Percentiles rank a stretch among this genome's conserved stretches.
Conservation (phyloP, 371 early-diverging fungal genomes). For the Umbelopsis sp. region DNA sequence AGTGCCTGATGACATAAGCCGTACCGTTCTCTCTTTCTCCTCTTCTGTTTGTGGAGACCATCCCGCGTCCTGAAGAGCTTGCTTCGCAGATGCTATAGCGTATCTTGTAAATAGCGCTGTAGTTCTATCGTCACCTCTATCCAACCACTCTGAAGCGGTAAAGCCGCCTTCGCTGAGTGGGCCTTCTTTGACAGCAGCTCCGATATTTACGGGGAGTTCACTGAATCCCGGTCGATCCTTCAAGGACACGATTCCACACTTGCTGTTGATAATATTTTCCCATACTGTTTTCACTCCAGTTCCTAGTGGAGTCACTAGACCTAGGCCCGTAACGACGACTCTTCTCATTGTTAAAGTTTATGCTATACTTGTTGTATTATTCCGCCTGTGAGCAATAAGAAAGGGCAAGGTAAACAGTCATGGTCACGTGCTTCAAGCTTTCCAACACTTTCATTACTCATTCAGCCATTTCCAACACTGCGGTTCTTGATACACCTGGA, state of each 20-base stretch:
- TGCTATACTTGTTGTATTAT: not conserved
- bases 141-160: conserved; percentile 72
- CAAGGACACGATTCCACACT: conserved; percentile 82
- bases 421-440: not conserved
- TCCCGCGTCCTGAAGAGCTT: conserved; percentile 85
- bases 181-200: conserved; percentile 72
- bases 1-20: not conserved
- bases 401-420: not conserved
- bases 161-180: conserved; percentile 61
- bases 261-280: conserved; percentile 72
- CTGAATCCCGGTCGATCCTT: conserved; percentile 50
- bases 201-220: conserved; percentile 78
- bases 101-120: conserved; percentile 89
- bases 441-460: not conserved
- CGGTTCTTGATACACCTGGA: not conserved
- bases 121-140: conserved; percentile 73
- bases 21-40: conserved; percentile 64
- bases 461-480: not conserved
- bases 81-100: conserved; percentile 83
- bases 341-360: conserved; percentile 47
- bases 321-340: conserved; percentile 95
- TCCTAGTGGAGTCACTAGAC: conserved; percentile 93
- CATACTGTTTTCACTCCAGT: conserved; percentile 75
- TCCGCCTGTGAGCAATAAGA: not conserved
- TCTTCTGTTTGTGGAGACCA: conserved; percentile 61